Base-by-base conservation (phyloP, 2,329 filamentous ascomycete genomes). In the Amauroascus verrucosus region DNA sequence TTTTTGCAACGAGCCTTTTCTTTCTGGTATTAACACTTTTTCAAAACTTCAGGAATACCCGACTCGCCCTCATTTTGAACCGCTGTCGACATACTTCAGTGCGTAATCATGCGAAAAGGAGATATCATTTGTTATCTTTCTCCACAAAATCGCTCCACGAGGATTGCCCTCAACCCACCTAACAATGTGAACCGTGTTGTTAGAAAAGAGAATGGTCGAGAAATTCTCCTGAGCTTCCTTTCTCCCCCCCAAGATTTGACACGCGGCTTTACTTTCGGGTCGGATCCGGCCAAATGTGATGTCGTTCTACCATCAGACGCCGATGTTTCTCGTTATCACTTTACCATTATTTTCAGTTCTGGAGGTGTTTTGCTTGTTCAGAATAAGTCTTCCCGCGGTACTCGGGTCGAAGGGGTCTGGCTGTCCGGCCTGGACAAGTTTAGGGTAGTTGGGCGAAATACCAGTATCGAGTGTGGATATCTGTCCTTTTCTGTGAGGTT, bases 261-360 rank as follows among this genome's bases (percentile, higher is more conserved):
- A 3, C 46, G 37, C 26, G 14, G 50, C 50, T 53, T 48, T 53
- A 32, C 32, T 14, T 46, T 46, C 22, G 43, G 43, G n/a, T n/a
- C 43, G 14, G n/a, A 46, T 2, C 2, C 6, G n/a, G 20, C 35
- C n/a, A 30, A 32, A 4, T 40, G 37, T 11, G 37, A 40, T 16
- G 16, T 40, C 18, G 7, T 18, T 20, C 37, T 40, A 22, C 18
- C 37, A 18, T 40, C 37, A 7, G 16, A 11, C n/a, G 18, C 18
- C 5, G 18, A 18, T 18, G 6, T 3, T 2, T 6, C n/a, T 18
- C 6, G n/a, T n/a, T n/a, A n/a, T 14, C 37, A 18, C 11, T 40
- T 40, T 11, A 18, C 37, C 9, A 40, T 40, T 16, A 14, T 2
- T 11, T 40, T 40, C n/a, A 40, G 37, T 22, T 6, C 14, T 9